Evolutionary conservation across 2,329 filamentous ascomycete genomes (phyloP).

Genomic region (Diaporthe nobilis): DNA sequence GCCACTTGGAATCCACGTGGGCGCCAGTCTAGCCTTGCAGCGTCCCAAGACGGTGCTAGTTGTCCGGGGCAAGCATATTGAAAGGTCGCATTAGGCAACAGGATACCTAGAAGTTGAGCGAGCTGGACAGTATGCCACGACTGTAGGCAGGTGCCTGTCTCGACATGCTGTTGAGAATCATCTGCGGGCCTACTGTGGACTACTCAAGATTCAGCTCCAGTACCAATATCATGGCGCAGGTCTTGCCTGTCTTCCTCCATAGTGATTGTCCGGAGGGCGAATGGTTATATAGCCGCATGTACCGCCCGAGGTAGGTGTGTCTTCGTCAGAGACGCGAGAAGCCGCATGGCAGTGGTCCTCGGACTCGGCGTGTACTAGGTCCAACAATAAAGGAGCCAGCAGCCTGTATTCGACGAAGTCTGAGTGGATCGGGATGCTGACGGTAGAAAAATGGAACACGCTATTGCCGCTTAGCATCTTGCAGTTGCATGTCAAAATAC

Average conservation of each 20-base stretch:
- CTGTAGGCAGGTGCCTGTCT: not conserved
- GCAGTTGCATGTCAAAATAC: slow-evolving; percentile 14
- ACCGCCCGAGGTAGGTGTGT: not conserved
- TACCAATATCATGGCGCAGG: not conserved
- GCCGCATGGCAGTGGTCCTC: not conserved
- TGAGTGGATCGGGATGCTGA: not conserved
- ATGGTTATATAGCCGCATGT: too few relatives aligned
- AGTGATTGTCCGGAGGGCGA: not conserved
- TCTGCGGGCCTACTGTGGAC: not conserved
- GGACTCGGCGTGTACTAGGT: not conserved
- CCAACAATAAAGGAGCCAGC: not conserved
- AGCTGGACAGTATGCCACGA: not conserved
- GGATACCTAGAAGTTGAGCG: not conserved
- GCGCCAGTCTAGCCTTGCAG: slow-evolving; percentile 18
- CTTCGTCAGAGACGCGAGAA: not conserved
- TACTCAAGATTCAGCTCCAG: not conserved
- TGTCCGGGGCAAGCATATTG: slow-evolving; percentile 4
- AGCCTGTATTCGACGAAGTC: not conserved
- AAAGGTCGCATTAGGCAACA: slow-evolving; percentile 29
- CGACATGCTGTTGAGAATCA: not conserved
- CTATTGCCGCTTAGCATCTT: not conserved
- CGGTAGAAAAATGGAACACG: not conserved
- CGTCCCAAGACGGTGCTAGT: not conserved
- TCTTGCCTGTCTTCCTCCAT: not conserved
- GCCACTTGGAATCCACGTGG: slow-evolving; percentile 24